phyloP scores from a whole-genome alignment of 2,329 filamentous ascomycete genomes.

The Dactylellina leptospora region DNA sequence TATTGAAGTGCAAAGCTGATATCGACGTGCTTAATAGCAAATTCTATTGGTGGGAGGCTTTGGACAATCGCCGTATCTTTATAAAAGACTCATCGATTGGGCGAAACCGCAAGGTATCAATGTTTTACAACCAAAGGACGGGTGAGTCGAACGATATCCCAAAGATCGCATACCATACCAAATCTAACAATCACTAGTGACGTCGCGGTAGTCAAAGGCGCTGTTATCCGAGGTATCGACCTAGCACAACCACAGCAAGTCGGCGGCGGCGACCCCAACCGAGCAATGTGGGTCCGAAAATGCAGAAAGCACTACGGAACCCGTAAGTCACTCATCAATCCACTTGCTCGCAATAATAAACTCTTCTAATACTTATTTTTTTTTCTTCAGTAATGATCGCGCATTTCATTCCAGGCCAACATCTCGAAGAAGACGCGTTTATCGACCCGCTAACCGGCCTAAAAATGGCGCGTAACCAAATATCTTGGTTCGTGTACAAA shows the following conservation, averaged over 20 bases:
- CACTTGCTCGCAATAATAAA: no score
- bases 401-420: conserved; percentile 45
- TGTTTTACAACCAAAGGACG: conserved; percentile 45
- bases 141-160: conserved; percentile 20
- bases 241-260: conserved; percentile 37
- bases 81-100: conserved; percentile 41
- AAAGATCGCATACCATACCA: not conserved
- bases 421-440: conserved; percentile 47
- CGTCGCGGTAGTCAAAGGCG: conserved; percentile 51
- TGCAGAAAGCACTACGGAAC: conserved; percentile 55
- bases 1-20: not conserved
- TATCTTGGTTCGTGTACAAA: conserved; percentile 52
- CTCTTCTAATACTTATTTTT: no score
- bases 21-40: conserved; percentile 33
- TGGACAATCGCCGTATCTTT: conserved; percentile 46
- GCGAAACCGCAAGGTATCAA: conserved; percentile 36
- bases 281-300: conserved; percentile 52
- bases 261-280: conserved; percentile 5
- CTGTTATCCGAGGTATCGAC: conserved; percentile 54
- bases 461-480: conserved; percentile 53
- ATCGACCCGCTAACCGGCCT: conserved; percentile 42
- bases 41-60: conserved; percentile 48
- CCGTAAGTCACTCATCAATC: conserved; percentile 20
- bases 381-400: conserved; percentile 52
- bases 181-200: conserved; percentile 7